A percentile compares a stretch with the other conserved stretches of the same genome.
Evolutionary conservation across 805 yeast species (phyloP).

Genomic region (Saturnispora quitensis): DNA sequence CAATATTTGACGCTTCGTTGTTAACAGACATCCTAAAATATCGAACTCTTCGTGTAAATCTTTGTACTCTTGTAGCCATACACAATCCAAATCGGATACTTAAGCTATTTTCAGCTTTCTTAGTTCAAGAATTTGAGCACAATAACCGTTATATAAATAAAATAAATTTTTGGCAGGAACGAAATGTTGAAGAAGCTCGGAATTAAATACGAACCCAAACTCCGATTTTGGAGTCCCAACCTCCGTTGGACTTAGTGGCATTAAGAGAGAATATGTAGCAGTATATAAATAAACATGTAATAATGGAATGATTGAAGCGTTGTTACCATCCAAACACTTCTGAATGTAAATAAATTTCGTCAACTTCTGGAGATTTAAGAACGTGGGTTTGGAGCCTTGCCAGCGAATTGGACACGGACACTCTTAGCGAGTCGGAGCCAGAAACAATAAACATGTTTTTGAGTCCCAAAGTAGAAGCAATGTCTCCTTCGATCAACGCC

Average conservation of each 20-base stretch:
- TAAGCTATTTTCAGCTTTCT: neutral
- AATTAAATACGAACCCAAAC: neutral
- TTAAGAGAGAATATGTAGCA: neutral
- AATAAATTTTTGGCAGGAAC: neutral
- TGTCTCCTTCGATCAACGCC: constrained; percentile 13
- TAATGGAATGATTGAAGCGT: neutral
- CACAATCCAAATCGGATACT: neutral
- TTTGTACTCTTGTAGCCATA: neutral
- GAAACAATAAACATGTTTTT: constrained; percentile 37
- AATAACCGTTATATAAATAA: neutral
- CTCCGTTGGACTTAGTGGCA: neutral
- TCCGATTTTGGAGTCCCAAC: neutral
- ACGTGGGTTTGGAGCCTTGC: constrained; percentile 34
- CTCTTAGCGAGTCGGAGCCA: constrained; percentile 36
- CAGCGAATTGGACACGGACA: constrained; percentile 30
- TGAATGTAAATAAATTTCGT: constrained; percentile 42
- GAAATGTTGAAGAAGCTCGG: neutral
- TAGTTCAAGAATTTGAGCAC: neutral
- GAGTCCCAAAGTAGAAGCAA: constrained; percentile 21
- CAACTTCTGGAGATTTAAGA: constrained; percentile 19
- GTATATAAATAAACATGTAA: neutral
- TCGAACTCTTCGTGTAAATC: neutral
- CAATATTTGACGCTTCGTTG: neutral
- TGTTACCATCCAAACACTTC: constrained; percentile 40
- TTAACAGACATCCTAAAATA: neutral